phyloP scores from a whole-genome alignment of 2,329 filamentous ascomycete genomes.

The Periconia sp. region DNA sequence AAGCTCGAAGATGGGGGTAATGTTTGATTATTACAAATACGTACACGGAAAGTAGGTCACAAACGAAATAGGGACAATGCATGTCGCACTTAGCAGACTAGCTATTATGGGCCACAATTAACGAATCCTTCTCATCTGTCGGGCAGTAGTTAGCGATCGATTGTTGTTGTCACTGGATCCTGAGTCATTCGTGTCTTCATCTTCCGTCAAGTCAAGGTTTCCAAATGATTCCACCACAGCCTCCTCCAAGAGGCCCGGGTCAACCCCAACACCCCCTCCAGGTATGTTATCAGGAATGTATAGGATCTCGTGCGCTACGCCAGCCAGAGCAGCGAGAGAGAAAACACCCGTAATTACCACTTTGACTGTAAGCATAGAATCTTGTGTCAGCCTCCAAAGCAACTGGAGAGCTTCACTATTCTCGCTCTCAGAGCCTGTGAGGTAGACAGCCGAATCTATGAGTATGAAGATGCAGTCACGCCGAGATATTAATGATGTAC shows the following conservation, averaged over 20 bases:
- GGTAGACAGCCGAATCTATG: background rate
- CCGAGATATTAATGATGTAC: background rate
- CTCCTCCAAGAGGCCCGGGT: background rate
- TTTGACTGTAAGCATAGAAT: background rate
- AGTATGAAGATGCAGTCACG: background rate
- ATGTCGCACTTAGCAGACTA: too few relatives aligned
- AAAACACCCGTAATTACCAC: background rate
- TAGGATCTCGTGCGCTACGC: background rate
- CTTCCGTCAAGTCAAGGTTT: background rate
- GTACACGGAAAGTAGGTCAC: too few relatives aligned
- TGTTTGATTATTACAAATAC: too few relatives aligned
- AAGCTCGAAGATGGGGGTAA: too few relatives aligned
- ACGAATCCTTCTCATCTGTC: too few relatives aligned
- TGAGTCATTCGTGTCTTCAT: background rate
- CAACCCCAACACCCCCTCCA: background rate
- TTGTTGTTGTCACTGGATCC: too few relatives aligned
- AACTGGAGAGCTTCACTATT: background rate
- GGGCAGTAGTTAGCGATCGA: too few relatives aligned
- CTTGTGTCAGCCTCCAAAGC: background rate
- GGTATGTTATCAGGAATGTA: slow-evolving; percentile 1
- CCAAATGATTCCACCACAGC: background rate
- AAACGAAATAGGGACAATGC: too few relatives aligned
- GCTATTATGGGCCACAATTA: too few relatives aligned
- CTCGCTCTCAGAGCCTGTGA: background rate
- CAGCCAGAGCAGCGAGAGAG: background rate